Conservation (phyloP, 1,284 basidiomycete genomes). For the Calocybe gambosa region DNA sequence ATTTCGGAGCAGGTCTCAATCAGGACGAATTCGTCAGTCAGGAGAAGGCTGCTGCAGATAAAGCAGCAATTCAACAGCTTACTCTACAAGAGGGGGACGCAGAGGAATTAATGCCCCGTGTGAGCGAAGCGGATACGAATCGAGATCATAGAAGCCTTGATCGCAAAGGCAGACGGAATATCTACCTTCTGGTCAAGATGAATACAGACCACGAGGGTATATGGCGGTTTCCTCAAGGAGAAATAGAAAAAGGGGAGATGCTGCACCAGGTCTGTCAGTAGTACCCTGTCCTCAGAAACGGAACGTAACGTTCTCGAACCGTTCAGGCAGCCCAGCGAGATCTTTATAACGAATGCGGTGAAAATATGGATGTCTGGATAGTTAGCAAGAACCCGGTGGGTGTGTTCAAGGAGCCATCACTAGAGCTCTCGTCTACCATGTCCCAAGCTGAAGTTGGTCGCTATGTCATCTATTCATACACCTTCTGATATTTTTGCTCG, state of each 20-base stretch:
- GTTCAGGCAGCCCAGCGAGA: slow-evolving; percentile 63
- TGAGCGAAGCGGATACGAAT: slow-evolving; percentile 55
- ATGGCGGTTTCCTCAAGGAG: slow-evolving; percentile 82
- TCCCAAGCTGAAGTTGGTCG: slow-evolving; percentile 29
- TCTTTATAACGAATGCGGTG: slow-evolving; percentile 61
- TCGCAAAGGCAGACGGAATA: slow-evolving; percentile 75
- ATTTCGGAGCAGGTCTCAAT: slow-evolving; percentile 61
- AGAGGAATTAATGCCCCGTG: slow-evolving; percentile 52
- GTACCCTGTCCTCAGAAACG: neutral
- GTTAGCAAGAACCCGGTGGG: slow-evolving; percentile 73
- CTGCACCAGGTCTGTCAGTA: slow-evolving; percentile 55
- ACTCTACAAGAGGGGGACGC: slow-evolving; percentile 64
- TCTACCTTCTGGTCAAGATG: slow-evolving; percentile 75
- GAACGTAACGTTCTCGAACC: slow-evolving; percentile 1
- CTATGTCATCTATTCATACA: neutral
- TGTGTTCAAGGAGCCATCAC: slow-evolving; percentile 44
- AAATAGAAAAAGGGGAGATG: slow-evolving; percentile 54
- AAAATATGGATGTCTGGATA: slow-evolving; percentile 77
- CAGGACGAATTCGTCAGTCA: slow-evolving; percentile 32
- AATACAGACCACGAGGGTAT: slow-evolving; percentile 37
- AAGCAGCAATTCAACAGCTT: slow-evolving; percentile 48
- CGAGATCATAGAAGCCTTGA: slow-evolving; percentile 74
- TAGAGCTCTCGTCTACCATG: slow-evolving; percentile 18
- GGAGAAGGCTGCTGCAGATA: slow-evolving; percentile 41
- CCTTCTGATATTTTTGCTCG: neutral